Conservation (phyloP, 2,329 filamentous ascomycete species). For the Fusarium mangiferae region DNA sequence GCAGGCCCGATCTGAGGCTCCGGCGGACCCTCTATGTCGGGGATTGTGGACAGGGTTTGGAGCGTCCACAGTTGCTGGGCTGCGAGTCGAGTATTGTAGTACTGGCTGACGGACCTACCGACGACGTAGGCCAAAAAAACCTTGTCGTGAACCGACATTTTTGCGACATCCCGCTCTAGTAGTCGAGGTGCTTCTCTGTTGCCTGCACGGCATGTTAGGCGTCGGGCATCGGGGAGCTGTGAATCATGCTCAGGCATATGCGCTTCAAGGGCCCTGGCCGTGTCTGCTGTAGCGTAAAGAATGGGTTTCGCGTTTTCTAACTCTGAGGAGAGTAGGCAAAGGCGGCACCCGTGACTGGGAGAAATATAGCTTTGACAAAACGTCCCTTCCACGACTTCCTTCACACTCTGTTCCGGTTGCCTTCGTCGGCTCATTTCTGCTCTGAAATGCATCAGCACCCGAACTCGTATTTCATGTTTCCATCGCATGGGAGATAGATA, state of each 20-base stretch:
- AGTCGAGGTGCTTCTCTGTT: background rate
- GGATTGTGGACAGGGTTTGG: background rate
- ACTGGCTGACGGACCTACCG: background rate
- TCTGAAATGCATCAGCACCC: rapidly evolving
- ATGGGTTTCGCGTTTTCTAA: background rate
- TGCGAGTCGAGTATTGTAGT: background rate
- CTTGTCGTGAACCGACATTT: rapidly evolving
- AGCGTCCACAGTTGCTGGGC: background rate
- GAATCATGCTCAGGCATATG: rapidly evolving
- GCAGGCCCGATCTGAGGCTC: background rate
- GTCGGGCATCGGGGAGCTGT: rapidly evolving
- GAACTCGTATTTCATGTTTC: no score
- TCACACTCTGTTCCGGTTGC: rapidly evolving
- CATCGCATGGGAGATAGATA: rapidly evolving
- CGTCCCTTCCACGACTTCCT: background rate
- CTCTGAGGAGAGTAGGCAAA: background rate
- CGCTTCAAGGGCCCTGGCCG: rapidly evolving
- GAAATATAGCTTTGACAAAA: background rate
- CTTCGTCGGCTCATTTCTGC: no score
- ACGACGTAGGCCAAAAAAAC: background rate
- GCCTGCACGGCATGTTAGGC: background rate
- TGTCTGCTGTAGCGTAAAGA: rapidly evolving
- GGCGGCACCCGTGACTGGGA: background rate
- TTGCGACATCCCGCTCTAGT: rapidly evolving
- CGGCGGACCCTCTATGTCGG: no score